phyloP scores from a whole-genome alignment of 228 moss, liverwort and hornwort species.

The Sphagnum fallax region DNA sequence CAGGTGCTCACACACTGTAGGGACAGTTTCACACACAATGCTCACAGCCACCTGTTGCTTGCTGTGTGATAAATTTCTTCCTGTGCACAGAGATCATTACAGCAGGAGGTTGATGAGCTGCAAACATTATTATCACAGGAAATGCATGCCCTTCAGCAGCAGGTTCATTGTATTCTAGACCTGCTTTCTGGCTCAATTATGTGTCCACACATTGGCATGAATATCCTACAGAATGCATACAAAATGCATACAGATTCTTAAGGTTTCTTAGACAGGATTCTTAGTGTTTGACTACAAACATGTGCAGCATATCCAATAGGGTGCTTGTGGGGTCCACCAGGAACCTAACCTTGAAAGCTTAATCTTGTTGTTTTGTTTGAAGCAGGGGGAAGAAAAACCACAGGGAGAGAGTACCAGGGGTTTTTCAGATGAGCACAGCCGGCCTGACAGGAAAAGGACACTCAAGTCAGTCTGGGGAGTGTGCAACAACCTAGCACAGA shows the following conservation, averaged over 20 bases:
- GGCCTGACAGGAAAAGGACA: conserved; percentile 39
- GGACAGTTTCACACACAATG: too few relatives aligned
- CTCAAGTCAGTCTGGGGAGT: conserved; percentile 63
- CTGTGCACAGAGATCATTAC: conserved; percentile 43
- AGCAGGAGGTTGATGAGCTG: conserved; percentile 66
- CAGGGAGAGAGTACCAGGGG: conserved; percentile 19
- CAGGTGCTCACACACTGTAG: not conserved
- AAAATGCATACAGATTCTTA: not conserved
- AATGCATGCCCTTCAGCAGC: conserved; percentile 48
- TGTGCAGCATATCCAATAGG: not conserved
- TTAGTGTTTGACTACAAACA: not conserved
- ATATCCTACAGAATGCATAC: not conserved
- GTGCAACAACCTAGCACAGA: conserved; percentile 69
- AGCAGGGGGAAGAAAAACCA: conserved; percentile 33
- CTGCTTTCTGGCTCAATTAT: not conserved
- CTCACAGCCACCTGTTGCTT: too few relatives aligned
- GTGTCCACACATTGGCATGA: not conserved
- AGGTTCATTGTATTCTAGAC: conserved; percentile 13
- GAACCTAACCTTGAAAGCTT: not conserved
- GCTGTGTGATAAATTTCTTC: too few relatives aligned
- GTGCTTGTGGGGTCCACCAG: not conserved
- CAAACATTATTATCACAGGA: conserved; percentile 56
- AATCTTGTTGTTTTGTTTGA: conserved; percentile 6
- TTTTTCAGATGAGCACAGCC: conserved; percentile 21
- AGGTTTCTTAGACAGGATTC: not conserved